These are phyloP conservation scores for Tuber aestivum DNA, from an alignment of 495 filamentous ascomycete species.

Conservation along the genomic window DNA sequence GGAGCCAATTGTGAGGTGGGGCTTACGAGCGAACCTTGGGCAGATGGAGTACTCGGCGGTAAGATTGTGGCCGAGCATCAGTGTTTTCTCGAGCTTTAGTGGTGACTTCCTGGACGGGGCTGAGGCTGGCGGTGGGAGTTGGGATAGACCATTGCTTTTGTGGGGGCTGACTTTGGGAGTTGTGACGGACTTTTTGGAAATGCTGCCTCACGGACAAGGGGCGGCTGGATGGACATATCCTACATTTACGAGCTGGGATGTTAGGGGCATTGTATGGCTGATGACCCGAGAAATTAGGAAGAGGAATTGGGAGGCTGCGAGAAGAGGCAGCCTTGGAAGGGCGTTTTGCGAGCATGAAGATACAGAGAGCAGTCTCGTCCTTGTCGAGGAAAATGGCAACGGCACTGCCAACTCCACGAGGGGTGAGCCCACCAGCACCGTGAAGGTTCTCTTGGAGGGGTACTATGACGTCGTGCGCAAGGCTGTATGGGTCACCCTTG, in stretches of 20 bases:
- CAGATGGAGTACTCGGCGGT: slow-evolving; percentile 70
- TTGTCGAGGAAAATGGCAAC: slow-evolving; percentile 46
- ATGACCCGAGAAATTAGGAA: slow-evolving; percentile 58
- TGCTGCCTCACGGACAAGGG: slow-evolving; percentile 52
- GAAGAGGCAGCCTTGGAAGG: slow-evolving; percentile 41
- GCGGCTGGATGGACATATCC: slow-evolving; percentile 63
- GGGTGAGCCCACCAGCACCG: slow-evolving; percentile 43
- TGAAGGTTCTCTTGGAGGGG: slow-evolving; percentile 60
- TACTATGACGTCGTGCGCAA: slow-evolving; percentile 61
- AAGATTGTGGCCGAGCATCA: slow-evolving; percentile 45
- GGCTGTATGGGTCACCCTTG: slow-evolving; percentile 55
- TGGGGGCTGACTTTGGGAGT: slow-evolving; percentile 74
- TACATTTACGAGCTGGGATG: slow-evolving; percentile 63
- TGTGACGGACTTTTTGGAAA: slow-evolving; percentile 64
- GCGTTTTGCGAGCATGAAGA: slow-evolving; percentile 18
- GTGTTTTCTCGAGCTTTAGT: slow-evolving; percentile 35
- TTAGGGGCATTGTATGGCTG: slow-evolving; percentile 56
- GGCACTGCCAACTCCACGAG: slow-evolving; percentile 33
- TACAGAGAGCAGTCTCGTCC: slow-evolving; percentile 23
- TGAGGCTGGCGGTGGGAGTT: slow-evolving; percentile 42
- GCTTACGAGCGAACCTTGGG: slow-evolving; percentile 55
- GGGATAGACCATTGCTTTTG: slow-evolving; percentile 55
- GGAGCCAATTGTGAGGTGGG: slow-evolving; percentile 49
- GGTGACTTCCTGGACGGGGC: slow-evolving; percentile 28
- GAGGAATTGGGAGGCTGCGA: slow-evolving; percentile 51